Evolutionary conservation across 495 filamentous ascomycete genomes (phyloP), one percentile per base, ranked within the genome.

Genomic region (Aspergillus nanangensis): DNA sequence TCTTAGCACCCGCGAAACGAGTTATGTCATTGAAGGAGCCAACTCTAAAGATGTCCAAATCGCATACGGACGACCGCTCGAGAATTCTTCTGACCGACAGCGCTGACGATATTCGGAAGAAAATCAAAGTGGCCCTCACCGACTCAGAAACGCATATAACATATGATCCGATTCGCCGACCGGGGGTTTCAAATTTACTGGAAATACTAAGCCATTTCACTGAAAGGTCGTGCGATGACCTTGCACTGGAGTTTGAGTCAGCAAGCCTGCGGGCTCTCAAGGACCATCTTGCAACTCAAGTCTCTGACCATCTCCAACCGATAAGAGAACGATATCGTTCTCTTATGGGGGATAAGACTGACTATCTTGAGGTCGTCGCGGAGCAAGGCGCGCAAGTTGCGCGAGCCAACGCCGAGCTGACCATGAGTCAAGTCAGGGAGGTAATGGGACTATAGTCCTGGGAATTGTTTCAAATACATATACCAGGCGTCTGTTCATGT

Each of bases 11-110:
- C 22, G 81, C 84, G 18, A 88, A 83, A 47, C 78, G 94, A 51
- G 75, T 98, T 39, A 95, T 95, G 91, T 95, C 89, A 13, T 80
- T 98, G 23, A 79, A 75, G 24, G 63, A 88, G 13, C 91, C 93
- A 1, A 52, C 52, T 2, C 57, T 75, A 19, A 98, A 98, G 55
- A 98, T 98, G 93, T 94, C 88, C 37, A 98, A 98, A 65, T 95
- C 90, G 3, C 77, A 89, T 54, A 43, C 64, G 1, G 76, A 86
- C 50, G 65, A 70, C n/a, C 70, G 69, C 15, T 94, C 89, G 10
- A 73, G 87, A 20, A 93, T 98, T 51, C 69, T 92, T 13, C 76
- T 98, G 43, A 90, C 81, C n/a, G 86, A 95, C 47, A 57, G 70
- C 1, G 57, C 74, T 2, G 61, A 75, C 2, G 62, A 69, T 1